Percentiles rank a stretch among this genome's conserved stretches.
phyloP scores from a whole-genome alignment of 2,329 filamentous ascomycete species.

The Cercospora canescens region DNA sequence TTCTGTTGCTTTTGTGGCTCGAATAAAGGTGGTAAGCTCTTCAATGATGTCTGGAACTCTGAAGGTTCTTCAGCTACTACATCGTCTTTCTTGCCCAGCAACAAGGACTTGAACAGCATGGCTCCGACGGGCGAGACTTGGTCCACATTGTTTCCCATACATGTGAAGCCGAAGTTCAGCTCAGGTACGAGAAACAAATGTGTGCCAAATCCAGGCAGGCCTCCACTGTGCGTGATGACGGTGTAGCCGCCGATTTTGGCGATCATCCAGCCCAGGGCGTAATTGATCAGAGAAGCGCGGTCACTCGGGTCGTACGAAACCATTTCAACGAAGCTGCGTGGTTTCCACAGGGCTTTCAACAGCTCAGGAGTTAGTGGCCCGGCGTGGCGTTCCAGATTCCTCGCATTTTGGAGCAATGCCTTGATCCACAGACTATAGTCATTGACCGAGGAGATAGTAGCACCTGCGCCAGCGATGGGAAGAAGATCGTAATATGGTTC shows the following conservation, averaged over 20 bases:
- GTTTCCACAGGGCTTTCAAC: not conserved
- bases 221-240: slow-evolving; percentile 1
- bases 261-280: slow-evolving; percentile 6
- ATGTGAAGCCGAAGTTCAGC: slow-evolving; percentile 4
- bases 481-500: slow-evolving; percentile 12
- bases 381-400: not conserved
- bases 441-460: slow-evolving; percentile 20
- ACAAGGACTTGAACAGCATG: not conserved
- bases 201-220: slow-evolving; percentile 5
- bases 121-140: not conserved
- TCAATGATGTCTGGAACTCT: not conserved
- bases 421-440: slow-evolving; percentile 21
- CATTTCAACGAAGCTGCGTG: not conserved
- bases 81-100: not conserved
- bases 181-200: slow-evolving; percentile 1
- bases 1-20: not conserved
- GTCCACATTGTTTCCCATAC: not conserved
- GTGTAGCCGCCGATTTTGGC: not conserved
- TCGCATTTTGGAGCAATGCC: slow-evolving; percentile 7
- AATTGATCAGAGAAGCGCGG: not conserved
- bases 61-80: not conserved
- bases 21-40: not conserved
- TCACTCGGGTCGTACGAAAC: not conserved
- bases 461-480: slow-evolving; percentile 20
- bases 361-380: not conserved